Evolutionary conservation across 176 grass and related monocot genomes (phyloP).

Genomic region (Secale cereale): DNA sequence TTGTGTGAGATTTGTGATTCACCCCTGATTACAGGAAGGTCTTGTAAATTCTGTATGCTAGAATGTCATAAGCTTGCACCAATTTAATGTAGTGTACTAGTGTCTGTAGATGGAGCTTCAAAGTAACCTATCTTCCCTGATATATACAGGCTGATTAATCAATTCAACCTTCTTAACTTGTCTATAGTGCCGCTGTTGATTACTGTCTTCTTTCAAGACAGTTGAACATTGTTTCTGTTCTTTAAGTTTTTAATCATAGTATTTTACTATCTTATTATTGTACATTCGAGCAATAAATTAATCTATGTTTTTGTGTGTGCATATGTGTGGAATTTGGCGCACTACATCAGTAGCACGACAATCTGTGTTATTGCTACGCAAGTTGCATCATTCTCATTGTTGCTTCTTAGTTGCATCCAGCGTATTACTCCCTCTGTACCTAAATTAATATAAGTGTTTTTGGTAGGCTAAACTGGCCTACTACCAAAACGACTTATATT

Average conservation of each 20-base stretch:
- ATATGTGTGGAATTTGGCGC: background rate
- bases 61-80: conserved; percentile 39
- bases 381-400: background rate
- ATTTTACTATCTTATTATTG: background rate
- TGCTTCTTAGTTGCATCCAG: conserved; percentile 9
- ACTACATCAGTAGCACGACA: background rate
- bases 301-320: background rate
- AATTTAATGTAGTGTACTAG: conserved; percentile 35
- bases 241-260: background rate
- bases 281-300: background rate
- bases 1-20: conserved; percentile 52
- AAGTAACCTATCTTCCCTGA: conserved; percentile 34
- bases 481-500: too few species aligned
- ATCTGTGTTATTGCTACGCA: background rate
- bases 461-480: too few species aligned
- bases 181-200: conserved; percentile 28
- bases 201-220: conserved; percentile 20
- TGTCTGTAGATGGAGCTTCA: conserved; percentile 42
- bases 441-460: too few species aligned
- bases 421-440: too few species aligned
- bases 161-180: conserved; percentile 30
- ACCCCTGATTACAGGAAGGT: conserved; percentile 31
- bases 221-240: conserved; percentile 2
- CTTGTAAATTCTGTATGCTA: conserved; percentile 98
- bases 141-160: conserved; percentile 48